Percentiles rank a stretch among this genome's conserved stretches.
These are phyloP conservation scores for Rubroshorea leprosula DNA, from an alignment of 345 rosid species.

Conservation along the genomic window DNA sequence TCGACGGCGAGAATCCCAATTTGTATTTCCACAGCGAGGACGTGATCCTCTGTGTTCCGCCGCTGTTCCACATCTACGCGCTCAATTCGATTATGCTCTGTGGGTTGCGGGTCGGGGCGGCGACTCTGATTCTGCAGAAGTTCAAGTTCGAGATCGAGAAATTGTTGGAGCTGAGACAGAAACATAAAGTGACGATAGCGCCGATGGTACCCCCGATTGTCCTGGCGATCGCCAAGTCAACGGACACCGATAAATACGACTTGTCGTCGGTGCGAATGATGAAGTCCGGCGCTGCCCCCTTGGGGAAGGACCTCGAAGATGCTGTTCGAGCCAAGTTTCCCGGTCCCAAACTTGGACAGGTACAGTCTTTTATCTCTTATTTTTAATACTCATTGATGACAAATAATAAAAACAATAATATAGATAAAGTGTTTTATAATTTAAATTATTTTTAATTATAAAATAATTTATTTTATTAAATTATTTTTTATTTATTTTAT, in stretches of 20 bases:
- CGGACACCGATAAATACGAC: slow-evolving; percentile 57
- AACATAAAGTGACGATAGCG: slow-evolving; percentile 61
- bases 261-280: slow-evolving; percentile 65
- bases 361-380: slow-evolving; percentile 2
- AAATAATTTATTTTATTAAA: too few species aligned
- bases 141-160: slow-evolving; percentile 79
- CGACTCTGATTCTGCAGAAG: slow-evolving; percentile 73
- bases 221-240: slow-evolving; percentile 71
- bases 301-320: slow-evolving; percentile 80
- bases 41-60: slow-evolving; percentile 73
- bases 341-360: slow-evolving; percentile 83
- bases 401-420: too few species aligned
- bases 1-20: slow-evolving; percentile 90
- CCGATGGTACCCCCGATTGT: slow-evolving; percentile 92
- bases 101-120: slow-evolving; percentile 64
- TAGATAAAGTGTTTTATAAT: too few species aligned
- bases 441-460: too few species aligned
- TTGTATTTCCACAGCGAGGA: slow-evolving; percentile 48
- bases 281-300: slow-evolving; percentile 92
- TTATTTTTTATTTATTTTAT: too few species aligned
- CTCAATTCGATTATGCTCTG: slow-evolving; percentile 62
- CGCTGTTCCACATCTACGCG: slow-evolving; percentile 80
- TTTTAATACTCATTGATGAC: too few species aligned
- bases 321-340: slow-evolving; percentile 62
- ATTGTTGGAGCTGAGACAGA: slow-evolving; percentile 62